Evolutionary conservation across 805 yeast genomes (phyloP), one percentile per base, ranked within the genome.

Genomic region (Lipomyces kockii): DNA sequence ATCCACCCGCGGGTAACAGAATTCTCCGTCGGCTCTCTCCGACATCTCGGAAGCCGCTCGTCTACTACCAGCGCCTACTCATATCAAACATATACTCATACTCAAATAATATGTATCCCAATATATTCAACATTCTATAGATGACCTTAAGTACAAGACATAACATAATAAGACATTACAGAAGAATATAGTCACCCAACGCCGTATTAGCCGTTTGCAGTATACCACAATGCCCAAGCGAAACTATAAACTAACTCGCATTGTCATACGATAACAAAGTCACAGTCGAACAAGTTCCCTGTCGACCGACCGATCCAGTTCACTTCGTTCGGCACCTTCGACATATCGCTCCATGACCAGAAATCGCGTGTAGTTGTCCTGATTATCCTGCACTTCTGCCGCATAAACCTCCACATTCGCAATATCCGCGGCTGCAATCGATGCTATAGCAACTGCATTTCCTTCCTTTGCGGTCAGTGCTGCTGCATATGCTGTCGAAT

Each of bases 401-500:
- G 79, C 77, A 37, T 87, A 71, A 0, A 91, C 83, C 1, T 88
- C 88, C 11, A 88, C 83, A 1, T 83, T 79, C 70, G 87, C 86
- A 17, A 88, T 79, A 17, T 80, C 80, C 7, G 92, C 85, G 3
- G 97, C 94, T 64, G 87, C 84, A 12, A 79, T 76, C 32, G 95
- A 86, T 0, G 92, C 92, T 69, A 92, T 88, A 8, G 97, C 92
- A 8, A 93, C 89, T 2, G 84, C 78, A 4, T 82, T 66, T 66
- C 71, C 82, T 70, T 78, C 81, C 32, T 63, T 74, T 53, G 71
- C 81, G 2, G 91, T 89, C 58, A 84, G 77, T 69, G 86, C 86
- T 0, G 95, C 97, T 0, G 97, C 98, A 72, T 85, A 85, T 0
- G 97, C 89, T 0, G 98, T 94, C 0, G 97, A 91, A 1, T 84